Evolutionary conservation across 148 eudicot species (phyloP), one percentile per base, ranked within the genome.

Genomic region (Rhododendron mucronatum): DNA sequence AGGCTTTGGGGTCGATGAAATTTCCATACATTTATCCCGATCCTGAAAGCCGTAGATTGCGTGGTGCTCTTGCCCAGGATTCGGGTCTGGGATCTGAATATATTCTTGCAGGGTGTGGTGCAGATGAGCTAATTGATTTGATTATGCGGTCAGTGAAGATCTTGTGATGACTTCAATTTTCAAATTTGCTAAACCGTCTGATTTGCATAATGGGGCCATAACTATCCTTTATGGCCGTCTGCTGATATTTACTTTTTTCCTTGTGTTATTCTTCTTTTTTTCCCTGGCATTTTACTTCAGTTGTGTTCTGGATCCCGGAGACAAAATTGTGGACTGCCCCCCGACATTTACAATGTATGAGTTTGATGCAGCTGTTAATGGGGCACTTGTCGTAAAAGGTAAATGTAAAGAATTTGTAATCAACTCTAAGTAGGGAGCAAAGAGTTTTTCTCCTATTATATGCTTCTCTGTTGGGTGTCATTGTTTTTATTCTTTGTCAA

Each of bases 281-380:
- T 33, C 1, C 0, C 33, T n/a, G 41, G 16, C 35, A 67, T 89
- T 85, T 81, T 89, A 84, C 90, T 90, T 86, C 95, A 97, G 99
- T 74, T 97, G 99, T 89, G 98, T 97, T 83, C 91, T 97, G 89
- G 98, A 94, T 85, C 98, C 98, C 63, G 99, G 99, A 85, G 98
- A 95, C 86, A 95, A 93, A 87, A 95, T 97, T 88, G 93, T 97
- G 80, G 98, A 97, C 90, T 97, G 98, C 88, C 99, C 99, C 20
- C 99, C 98, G 13, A 97, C 99, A 23, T 97, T 97, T 90, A 94
- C 98, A 37, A 97, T 97, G 99, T 97, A 97, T 86, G 99, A 93
- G 87, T 95, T 97, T 90, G 99, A 97, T 91, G 98, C 99, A 48
- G 95, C 94, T 86, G 99, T 97, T 53, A 97, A 95, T 89, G 97